These are phyloP conservation scores for Dichotomocladium elegans DNA, from an alignment of 371 early-diverging fungal genomes.

Conservation along the genomic window DNA sequence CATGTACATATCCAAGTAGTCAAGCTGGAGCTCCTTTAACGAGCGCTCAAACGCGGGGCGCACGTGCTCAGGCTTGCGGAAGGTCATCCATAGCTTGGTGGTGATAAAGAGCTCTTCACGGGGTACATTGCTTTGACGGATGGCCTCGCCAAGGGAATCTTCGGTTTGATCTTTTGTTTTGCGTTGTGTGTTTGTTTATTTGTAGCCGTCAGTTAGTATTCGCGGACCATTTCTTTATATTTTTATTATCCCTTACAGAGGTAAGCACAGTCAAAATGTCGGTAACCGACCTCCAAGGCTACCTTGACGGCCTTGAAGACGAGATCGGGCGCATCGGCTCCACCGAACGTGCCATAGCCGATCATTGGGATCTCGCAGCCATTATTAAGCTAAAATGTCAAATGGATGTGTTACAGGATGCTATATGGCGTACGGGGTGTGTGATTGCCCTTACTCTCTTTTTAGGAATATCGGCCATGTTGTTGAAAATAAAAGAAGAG, in stretches of 20 bases:
- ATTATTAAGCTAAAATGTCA: slow-evolving; percentile 17
- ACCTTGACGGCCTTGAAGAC: slow-evolving; percentile 35
- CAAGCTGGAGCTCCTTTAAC: slow-evolving; percentile 65
- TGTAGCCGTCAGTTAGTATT: not conserved
- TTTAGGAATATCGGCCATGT: no score
- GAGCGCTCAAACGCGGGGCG: slow-evolving; percentile 51
- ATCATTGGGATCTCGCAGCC: slow-evolving; percentile 39
- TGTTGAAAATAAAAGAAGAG: no score
- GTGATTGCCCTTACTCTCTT: no score
- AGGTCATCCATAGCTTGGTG: slow-evolving; percentile 86
- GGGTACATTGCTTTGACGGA: slow-evolving; percentile 43
- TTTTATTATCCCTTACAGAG: slow-evolving; percentile 20
- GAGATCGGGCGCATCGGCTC: slow-evolving; percentile 27
- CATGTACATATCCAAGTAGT: slow-evolving; percentile 90
- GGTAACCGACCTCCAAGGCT: slow-evolving; percentile 34
- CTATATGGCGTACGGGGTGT: no score
- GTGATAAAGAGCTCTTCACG: slow-evolving; percentile 55
- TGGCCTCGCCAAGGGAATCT: slow-evolving; percentile 69
- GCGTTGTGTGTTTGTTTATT: no score
- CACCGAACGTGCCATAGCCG: slow-evolving; percentile 45
- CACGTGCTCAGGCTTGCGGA: slow-evolving; percentile 50
- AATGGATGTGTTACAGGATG: no score
- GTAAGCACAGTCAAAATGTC: slow-evolving; percentile 43
- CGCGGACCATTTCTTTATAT: not conserved
- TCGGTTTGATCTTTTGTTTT: slow-evolving; percentile 57